Evolutionary conservation across 768 basidiomycete genomes (phyloP), one percentile per base, ranked within the genome.

Genomic region (Tulasnella sp.): DNA sequence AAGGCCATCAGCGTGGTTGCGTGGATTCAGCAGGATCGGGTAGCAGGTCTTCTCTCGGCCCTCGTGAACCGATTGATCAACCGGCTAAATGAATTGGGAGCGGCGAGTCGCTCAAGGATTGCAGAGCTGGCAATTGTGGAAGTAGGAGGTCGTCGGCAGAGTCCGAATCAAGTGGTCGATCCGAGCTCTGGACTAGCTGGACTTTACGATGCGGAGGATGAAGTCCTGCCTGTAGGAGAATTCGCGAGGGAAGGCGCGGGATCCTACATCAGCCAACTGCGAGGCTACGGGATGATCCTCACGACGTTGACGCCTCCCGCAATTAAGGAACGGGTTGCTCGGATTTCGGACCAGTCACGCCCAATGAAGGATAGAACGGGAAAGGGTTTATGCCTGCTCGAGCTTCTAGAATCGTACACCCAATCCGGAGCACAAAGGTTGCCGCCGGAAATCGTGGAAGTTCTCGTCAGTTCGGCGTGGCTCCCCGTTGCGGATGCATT

Each of bases 121-220:
- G 7, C 22, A 11, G 54, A 58, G n/a, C 40, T 74, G 9, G 5
- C 73, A 2, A 58, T 74, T 5, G 73, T 74, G 14, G 73, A 74
- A 14, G 73, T 74, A 12, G 71, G 71, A 22, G 73, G 49, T 34
- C n/a, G 38, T 9, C 73, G 42, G n/a, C 52, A 45, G 36, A 17
- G 52, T n/a, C 73, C 73, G 11, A 37, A 7, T 11, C 11, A 54
- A 11, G 52, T 54, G 17, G 49, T 74, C 3, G 45, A 74, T 34
- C 73, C 73, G 4, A 22, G 14, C 9, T 74, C 73, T 0, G 17
- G 2, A 49, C n/a, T 74, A 19, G 73, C 73, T 25, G 34, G 36
- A 19, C 73, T 74, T 37, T 74, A 49, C 49, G 73, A 74, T 19
- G 52, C 25, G 6, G 25, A 54, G 11, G 73, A 74, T 9, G 52